These are phyloP conservation scores for Cudoniella acicularis DNA, from an alignment of 495 filamentous ascomycete genomes.

Conservation along the genomic window DNA sequence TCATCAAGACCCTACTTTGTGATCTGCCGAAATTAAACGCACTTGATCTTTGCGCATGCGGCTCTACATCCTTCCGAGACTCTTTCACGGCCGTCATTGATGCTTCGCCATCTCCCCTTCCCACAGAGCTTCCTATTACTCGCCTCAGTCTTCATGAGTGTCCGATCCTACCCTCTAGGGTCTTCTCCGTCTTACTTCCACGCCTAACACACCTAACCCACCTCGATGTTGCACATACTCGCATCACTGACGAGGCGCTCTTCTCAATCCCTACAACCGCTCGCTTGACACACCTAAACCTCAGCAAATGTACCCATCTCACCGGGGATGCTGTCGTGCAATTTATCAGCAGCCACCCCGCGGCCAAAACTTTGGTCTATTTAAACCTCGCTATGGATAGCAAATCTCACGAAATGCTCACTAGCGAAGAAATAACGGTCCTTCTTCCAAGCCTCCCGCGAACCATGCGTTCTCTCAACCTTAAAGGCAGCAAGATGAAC, in stretches of 20 bases:
- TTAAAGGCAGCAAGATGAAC: conserved; percentile 71
- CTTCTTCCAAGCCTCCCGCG: conserved; percentile 66
- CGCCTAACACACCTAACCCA: conserved; percentile 69
- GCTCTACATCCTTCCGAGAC: conserved; percentile 63
- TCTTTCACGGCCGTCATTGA: conserved; percentile 46
- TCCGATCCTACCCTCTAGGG: conserved; percentile 62
- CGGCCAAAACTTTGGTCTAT: conserved; percentile 63
- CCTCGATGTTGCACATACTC: conserved; percentile 76
- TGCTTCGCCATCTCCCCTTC: conserved; percentile 26
- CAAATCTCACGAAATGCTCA: conserved; percentile 68
- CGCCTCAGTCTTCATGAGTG: conserved; percentile 81
- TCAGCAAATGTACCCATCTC: conserved; percentile 71
- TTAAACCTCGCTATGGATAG: conserved; percentile 74
- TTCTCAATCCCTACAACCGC: conserved; percentile 68
- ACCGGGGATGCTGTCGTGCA: conserved; percentile 63
- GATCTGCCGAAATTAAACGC: conserved; percentile 63
- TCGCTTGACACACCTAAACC: conserved; percentile 72
- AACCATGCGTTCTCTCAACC: conserved; percentile 69
- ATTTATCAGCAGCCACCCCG: conserved; percentile 71
- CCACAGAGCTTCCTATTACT: conserved; percentile 51
- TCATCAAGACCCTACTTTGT: conserved; percentile 73
- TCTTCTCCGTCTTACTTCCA: conserved; percentile 69
- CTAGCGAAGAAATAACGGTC: conserved; percentile 57
- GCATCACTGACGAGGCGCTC: conserved; percentile 70
- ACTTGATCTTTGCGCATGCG: conserved; percentile 77